A percentile compares a stretch with the other conserved stretches of the same genome.
These are phyloP conservation scores for Salvia splendens DNA, from an alignment of 257 asterid genomes.

Conservation along the genomic window DNA sequence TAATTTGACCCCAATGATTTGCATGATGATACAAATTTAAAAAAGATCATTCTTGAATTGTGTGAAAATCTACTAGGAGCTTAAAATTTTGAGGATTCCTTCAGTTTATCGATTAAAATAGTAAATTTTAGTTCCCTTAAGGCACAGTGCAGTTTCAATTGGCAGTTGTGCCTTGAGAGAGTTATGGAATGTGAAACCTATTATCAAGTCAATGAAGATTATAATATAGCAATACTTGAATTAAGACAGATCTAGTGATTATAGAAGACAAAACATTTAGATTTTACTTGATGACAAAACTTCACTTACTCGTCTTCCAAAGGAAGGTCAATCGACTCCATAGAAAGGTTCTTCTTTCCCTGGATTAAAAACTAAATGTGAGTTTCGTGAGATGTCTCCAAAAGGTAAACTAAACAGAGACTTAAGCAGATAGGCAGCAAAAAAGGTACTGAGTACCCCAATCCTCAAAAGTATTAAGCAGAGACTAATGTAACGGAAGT, in stretches of 20 bases:
- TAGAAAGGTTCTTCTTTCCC: constrained; percentile 89
- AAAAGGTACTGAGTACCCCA: not conserved
- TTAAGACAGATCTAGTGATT: constrained; percentile 18
- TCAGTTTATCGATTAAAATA: too few relatives aligned
- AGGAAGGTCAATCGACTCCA: constrained; percentile 74
- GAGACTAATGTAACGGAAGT: not conserved
- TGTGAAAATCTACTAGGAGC: too few relatives aligned
- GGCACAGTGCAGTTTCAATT: too few relatives aligned
- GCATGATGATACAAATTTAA: too few relatives aligned
- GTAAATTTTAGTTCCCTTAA: too few relatives aligned
- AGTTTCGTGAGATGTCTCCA: constrained; percentile 24
- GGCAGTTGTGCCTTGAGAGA: not conserved
- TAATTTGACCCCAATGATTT: too few relatives aligned
- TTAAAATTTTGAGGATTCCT: too few relatives aligned
- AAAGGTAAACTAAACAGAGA: constrained; percentile 17
- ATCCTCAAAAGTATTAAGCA: constrained; percentile 21
- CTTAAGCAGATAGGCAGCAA: constrained; percentile 13
- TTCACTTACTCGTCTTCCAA: constrained; percentile 82
- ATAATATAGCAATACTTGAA: constrained; percentile 3
- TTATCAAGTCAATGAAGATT: not conserved
- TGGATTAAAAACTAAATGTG: constrained; percentile 38
- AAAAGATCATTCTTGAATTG: too few relatives aligned
- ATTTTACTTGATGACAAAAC: constrained; percentile 30
- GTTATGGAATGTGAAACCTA: not conserved
- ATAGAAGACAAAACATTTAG: constrained; percentile 10